phyloP scores from a whole-genome alignment of 1,284 basidiomycete species.

The Bothia castanella region DNA sequence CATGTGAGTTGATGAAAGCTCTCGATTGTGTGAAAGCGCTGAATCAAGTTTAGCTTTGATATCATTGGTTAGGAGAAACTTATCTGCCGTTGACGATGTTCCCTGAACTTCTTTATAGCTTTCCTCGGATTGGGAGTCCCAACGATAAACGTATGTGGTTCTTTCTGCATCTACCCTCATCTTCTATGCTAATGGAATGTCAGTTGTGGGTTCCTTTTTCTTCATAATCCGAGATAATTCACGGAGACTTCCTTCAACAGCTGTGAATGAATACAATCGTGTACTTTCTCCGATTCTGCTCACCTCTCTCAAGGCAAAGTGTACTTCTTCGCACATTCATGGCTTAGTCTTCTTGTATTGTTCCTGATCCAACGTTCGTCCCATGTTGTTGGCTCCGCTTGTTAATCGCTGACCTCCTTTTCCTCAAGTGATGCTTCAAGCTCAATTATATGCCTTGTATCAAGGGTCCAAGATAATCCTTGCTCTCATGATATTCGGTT shows the following conservation, averaged over 20 bases:
- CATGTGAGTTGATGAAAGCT: conserved; percentile 12
- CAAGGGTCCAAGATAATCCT: conserved; percentile 9
- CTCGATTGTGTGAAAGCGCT: background rate
- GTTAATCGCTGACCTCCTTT: background rate
- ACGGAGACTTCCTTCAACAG: background rate
- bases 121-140: conserved; percentile 11
- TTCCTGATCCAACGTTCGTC: conserved; percentile 18
- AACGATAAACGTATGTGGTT: conserved; percentile 11
- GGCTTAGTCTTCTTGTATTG: background rate
- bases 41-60: conserved; percentile 14
- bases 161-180: background rate
- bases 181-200: background rate
- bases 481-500: conserved; percentile 12
- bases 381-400: background rate
- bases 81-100: background rate
- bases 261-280: conserved; percentile 5
- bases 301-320: conserved; percentile 5
- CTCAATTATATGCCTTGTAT: conserved; percentile 20
- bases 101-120: conserved; percentile 10
- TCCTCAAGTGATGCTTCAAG: conserved; percentile 18
- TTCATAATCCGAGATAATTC: background rate
- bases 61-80: conserved; percentile 8
- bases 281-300: background rate
- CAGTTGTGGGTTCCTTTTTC: conserved; percentile 16
- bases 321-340: conserved; percentile 8